These are phyloP conservation scores for Kuraishia floccosa DNA, from an alignment of 805 yeast species.

Conservation along the genomic window DNA sequence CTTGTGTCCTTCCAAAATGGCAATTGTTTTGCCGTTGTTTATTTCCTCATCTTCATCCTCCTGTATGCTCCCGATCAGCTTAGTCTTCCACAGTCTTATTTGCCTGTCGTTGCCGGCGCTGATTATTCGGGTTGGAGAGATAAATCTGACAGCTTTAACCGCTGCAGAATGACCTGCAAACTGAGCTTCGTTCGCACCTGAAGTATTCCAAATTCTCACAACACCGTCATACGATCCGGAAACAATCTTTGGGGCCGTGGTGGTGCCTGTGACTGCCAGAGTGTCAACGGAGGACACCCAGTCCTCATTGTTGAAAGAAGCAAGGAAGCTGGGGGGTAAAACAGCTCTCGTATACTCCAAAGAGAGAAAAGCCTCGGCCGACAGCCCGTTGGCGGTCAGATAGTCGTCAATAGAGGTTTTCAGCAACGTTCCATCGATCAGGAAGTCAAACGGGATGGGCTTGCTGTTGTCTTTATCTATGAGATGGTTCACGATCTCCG, in stretches of 20 bases:
- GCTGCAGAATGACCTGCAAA: slow-evolving; percentile 85
- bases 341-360: slow-evolving; percentile 89
- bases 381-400: slow-evolving; percentile 62
- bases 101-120: slow-evolving; percentile 86
- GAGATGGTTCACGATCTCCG: slow-evolving; percentile 91
- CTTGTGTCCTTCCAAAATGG: slow-evolving; percentile 82
- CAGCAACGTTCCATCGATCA: slow-evolving; percentile 74
- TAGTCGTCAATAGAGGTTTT: slow-evolving; percentile 76
- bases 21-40: slow-evolving; percentile 58
- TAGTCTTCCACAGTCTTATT: slow-evolving; percentile 78
- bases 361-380: slow-evolving; percentile 68
- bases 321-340: slow-evolving; percentile 86
- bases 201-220: slow-evolving; percentile 76
- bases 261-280: slow-evolving; percentile 18
- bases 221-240: slow-evolving; percentile 94
- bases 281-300: slow-evolving; percentile 81
- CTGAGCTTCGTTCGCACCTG: slow-evolving; percentile 74
- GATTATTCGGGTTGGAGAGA: slow-evolving; percentile 63
- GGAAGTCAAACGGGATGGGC: slow-evolving; percentile 86
- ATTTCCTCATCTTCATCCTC: slow-evolving; percentile 27
- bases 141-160: slow-evolving; percentile 72
- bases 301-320: slow-evolving; percentile 85
- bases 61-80: slow-evolving; percentile 21
- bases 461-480: slow-evolving; percentile 36
- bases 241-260: slow-evolving; percentile 45